Conservation (phyloP, 1,284 basidiomycete species). For the Cutaneotrichosporon daszewskae region DNA sequence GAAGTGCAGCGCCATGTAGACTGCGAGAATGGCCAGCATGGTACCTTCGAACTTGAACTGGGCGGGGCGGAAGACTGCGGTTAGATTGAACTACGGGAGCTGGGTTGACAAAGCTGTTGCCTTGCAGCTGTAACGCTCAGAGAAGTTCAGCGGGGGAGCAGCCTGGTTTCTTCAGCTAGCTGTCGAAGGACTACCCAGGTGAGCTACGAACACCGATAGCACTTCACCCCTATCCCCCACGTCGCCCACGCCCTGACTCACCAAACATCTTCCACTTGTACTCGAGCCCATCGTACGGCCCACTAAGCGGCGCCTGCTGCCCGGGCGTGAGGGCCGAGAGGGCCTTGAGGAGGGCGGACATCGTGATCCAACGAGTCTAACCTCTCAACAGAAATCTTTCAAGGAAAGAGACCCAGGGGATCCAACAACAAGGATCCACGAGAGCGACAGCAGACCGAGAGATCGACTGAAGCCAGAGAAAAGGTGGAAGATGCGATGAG, state of each 20-base stretch:
- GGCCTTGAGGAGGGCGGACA: constrained; percentile 47
- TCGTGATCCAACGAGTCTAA: constrained; percentile 9
- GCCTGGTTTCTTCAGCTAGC: too few relatives aligned
- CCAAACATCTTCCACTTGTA: constrained; percentile 64
- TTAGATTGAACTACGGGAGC: neutral
- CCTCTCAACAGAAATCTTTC: too few relatives aligned
- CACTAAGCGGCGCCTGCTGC: constrained; percentile 22
- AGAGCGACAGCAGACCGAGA: neutral
- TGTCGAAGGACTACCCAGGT: too few relatives aligned
- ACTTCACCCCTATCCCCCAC: neutral
- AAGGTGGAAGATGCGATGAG: too few relatives aligned
- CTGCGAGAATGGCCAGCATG: constrained; percentile 54
- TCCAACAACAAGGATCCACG: neutral
- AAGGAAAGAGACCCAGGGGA: too few relatives aligned
- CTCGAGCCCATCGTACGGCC: constrained; percentile 60
- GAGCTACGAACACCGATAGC: too few relatives aligned
- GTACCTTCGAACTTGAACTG: constrained; percentile 63
- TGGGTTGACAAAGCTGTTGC: too few relatives aligned
- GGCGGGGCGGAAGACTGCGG: constrained; percentile 64
- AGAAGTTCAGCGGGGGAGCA: too few relatives aligned
- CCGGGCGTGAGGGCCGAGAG: constrained; percentile 53
- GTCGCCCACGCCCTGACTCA: neutral
- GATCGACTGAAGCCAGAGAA: neutral
- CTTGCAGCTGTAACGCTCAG: too few relatives aligned
- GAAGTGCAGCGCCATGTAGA: constrained; percentile 36